Conservation (phyloP, 176 grass and related monocot species). For the Poa annua region DNA sequence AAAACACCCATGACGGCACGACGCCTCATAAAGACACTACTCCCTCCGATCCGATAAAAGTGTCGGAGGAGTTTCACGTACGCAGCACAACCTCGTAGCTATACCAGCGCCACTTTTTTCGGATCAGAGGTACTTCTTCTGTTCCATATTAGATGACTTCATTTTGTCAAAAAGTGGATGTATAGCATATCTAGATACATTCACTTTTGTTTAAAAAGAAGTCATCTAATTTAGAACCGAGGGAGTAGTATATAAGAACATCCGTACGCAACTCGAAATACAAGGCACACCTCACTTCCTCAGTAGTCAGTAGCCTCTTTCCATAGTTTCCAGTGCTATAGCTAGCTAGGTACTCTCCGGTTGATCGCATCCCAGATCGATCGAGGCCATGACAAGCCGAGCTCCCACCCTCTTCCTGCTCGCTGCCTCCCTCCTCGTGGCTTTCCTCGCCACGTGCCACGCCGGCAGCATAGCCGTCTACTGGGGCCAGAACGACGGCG, state of each 20-base stretch:
- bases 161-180: too few species aligned
- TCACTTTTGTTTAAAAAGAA: too few species aligned
- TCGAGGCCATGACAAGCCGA: constrained; percentile 43
- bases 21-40: neutral
- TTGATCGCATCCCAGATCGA: neutral
- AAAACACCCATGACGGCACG: neutral
- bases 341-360: neutral
- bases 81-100: too few species aligned
- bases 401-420: constrained; percentile 24
- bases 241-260: constrained; percentile 21
- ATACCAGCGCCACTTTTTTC: too few species aligned
- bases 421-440: neutral
- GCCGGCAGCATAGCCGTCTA: constrained; percentile 63
- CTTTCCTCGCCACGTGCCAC: constrained; percentile 42
- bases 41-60: too few species aligned
- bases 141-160: too few species aligned
- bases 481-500: constrained; percentile 67
- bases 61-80: too few species aligned
- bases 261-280: neutral
- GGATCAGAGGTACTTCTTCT: too few species aligned
- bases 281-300: neutral
- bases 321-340: neutral
- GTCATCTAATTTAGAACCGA: too few species aligned
- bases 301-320: neutral
- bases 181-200: too few species aligned